Conservation (phyloP, 2,329 filamentous ascomycete species). For the Chrysoporthe puriensis region DNA sequence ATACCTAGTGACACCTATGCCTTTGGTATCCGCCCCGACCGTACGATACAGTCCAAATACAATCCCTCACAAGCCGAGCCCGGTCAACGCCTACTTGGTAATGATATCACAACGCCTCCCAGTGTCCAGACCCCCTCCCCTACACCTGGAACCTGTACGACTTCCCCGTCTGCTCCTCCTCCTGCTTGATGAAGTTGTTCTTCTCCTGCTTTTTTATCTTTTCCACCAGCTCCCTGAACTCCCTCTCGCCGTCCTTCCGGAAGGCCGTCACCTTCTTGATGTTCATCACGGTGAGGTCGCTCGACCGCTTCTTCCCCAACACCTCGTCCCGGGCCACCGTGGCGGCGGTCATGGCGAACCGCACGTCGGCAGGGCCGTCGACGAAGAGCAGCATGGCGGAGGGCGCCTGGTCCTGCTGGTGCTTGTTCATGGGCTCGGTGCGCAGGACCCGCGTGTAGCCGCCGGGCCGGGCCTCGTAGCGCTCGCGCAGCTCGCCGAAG, state of each 20-base stretch:
- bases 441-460: slow-evolving; percentile 95
- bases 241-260: slow-evolving; percentile 66
- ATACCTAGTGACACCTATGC: not conserved
- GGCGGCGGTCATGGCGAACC: slow-evolving; percentile 90
- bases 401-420: slow-evolving; percentile 80
- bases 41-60: slow-evolving; percentile 9
- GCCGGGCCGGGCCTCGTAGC: slow-evolving; percentile 79
- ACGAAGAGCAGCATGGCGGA: slow-evolving; percentile 94
- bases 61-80: slow-evolving; percentile 2
- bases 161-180: slow-evolving; percentile 27
- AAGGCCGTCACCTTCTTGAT: slow-evolving; percentile 81
- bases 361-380: slow-evolving; percentile 90
- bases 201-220: slow-evolving; percentile 40
- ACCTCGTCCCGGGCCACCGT: slow-evolving; percentile 69
- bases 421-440: slow-evolving; percentile 85
- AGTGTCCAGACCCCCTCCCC: no score
- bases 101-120: slow-evolving; percentile 6
- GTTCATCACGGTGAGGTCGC: slow-evolving; percentile 76
- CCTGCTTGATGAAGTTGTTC: slow-evolving; percentile 18
- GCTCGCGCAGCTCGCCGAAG: slow-evolving; percentile 78
- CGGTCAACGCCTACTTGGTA: slow-evolving; percentile 7
- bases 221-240: slow-evolving; percentile 68
- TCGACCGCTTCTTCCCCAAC: slow-evolving; percentile 53
- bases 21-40: not conserved
- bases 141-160: slow-evolving; percentile 16